These are phyloP conservation scores for Saccharum spontaneum DNA, from an alignment of 176 grass and related monocot genomes.

Conservation along the genomic window DNA sequence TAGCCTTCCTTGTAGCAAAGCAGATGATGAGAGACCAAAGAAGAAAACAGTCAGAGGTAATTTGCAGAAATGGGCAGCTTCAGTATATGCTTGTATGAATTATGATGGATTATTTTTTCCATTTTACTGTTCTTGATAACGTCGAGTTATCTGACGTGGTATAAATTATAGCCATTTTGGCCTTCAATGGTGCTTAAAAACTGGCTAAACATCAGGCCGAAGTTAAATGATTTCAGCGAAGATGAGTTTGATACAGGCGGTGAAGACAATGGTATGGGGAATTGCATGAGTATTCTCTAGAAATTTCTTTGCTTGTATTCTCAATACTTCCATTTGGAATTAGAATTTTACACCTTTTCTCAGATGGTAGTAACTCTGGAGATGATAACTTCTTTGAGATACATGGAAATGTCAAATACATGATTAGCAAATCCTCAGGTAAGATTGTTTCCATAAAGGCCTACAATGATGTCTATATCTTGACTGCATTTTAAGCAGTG, in stretches of 20 bases:
- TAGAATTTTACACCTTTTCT: conserved; percentile 18
- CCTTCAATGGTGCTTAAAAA: conserved; percentile 61
- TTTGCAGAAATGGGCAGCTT: background rate
- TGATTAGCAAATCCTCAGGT: conserved; percentile 32
- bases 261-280: conserved; percentile 44
- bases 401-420: background rate
- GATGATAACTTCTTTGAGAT: conserved; percentile 36
- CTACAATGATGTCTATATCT: background rate
- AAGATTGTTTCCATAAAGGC: background rate
- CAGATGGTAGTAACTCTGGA: conserved; percentile 44
- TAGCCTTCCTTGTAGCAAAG: background rate
- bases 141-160: background rate
- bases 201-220: conserved; percentile 77
- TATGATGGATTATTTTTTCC: conserved; percentile 10
- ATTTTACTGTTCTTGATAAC: conserved; percentile 17
- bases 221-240: conserved; percentile 76
- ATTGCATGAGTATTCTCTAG: conserved; percentile 11
- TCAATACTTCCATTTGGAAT: background rate
- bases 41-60: conserved; percentile 57
- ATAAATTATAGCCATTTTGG: conserved; percentile 50
- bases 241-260: conserved; percentile 62
- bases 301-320: conserved; percentile 27
- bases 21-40: conserved; percentile 49
- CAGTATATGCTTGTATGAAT: background rate
- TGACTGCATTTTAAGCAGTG: background rate